phyloP scores from a whole-genome alignment of 73 alveolate species.

The Tetrahymena thermophila region DNA sequence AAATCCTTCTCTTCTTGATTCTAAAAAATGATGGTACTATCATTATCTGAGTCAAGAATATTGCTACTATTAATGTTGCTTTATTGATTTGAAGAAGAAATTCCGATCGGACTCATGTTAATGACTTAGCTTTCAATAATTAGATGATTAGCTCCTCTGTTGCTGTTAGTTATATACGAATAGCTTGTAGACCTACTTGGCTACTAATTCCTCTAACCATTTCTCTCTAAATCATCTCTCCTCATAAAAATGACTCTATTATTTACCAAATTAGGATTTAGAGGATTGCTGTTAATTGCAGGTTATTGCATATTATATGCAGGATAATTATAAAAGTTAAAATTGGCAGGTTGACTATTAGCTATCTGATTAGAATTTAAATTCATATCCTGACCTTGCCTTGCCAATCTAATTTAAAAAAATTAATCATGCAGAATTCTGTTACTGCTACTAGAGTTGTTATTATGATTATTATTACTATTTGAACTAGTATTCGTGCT shows the following conservation, averaged over 20 bases:
- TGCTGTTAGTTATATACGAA: not conserved
- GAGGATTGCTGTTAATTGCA: too few species aligned
- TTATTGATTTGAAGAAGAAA: not conserved
- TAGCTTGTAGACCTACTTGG: not conserved
- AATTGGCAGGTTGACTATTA: not conserved
- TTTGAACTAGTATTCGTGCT: too few species aligned
- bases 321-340: not conserved
- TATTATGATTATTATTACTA: not conserved
- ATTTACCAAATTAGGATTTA: not conserved
- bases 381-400: not conserved
- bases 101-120: not conserved
- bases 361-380: not conserved
- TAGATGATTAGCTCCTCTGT: not conserved
- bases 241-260: not conserved
- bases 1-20: not conserved
- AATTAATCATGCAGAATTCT: not conserved
- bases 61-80: not conserved
- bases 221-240: not conserved
- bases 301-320: not conserved
- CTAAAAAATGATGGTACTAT: not conserved
- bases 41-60: not conserved
- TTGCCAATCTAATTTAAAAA: not conserved
- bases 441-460: not conserved
- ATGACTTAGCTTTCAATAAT: not conserved
- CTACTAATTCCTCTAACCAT: not conserved